phyloP scores from a whole-genome alignment of 345 rosid species.

The Salix brachista region DNA sequence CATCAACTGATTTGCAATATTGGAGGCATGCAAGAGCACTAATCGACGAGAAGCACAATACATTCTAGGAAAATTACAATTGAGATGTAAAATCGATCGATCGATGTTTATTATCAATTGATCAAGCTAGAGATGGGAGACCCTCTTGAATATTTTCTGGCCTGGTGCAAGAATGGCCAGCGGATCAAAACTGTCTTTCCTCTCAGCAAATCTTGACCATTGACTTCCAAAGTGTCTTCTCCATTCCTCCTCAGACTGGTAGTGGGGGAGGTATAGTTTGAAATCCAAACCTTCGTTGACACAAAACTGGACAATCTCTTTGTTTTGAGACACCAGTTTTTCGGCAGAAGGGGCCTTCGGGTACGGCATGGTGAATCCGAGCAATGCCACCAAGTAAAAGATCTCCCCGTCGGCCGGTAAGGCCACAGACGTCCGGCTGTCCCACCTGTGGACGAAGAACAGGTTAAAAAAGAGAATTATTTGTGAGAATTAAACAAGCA shows the following conservation, averaged over 20 bases:
- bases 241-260: constrained; percentile 74
- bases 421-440: constrained; percentile 55
- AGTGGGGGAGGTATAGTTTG: constrained; percentile 84
- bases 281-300: constrained; percentile 50
- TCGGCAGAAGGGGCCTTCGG: constrained; percentile 37
- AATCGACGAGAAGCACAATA: not conserved
- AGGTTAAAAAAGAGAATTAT: no score
- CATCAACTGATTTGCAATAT: constrained; percentile 6
- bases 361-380: constrained; percentile 48
- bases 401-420: constrained; percentile 65
- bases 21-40: constrained; percentile 4
- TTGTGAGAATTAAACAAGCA: not conserved
- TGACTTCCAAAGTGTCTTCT: constrained; percentile 67
- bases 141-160: constrained; percentile 69
- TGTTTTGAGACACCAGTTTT: constrained; percentile 56
- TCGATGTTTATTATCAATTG: not conserved
- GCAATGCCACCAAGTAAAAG: constrained; percentile 84
- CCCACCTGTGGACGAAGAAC: constrained; percentile 50
- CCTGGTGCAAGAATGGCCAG: constrained; percentile 90
- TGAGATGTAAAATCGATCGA: not conserved
- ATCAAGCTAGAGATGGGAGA: constrained; percentile 16
- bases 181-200: constrained; percentile 71
- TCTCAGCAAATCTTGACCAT: constrained; percentile 66
- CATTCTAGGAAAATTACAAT: not conserved
- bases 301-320: constrained; percentile 58